A percentile compares a stretch with the other conserved stretches of the same genome.
phyloP scores from a whole-genome alignment of 345 rosid genomes.

The Euphorbia pulcherrima region DNA sequence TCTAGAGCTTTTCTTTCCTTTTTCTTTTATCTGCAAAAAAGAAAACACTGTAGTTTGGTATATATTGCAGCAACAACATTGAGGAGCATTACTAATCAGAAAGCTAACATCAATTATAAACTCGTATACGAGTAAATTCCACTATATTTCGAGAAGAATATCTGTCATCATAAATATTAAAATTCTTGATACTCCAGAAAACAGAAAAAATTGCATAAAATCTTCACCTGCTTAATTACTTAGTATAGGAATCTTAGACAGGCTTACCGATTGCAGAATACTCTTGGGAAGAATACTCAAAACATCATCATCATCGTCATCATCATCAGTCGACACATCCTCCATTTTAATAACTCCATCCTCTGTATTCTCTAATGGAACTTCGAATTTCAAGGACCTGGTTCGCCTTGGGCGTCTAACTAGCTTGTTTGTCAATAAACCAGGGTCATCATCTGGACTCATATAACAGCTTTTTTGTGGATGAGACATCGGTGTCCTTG shows the following conservation, averaged over 20 bases:
- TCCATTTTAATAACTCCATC: conserved; percentile 25
- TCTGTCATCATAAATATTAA: too few relatives aligned
- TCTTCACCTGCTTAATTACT: too few relatives aligned
- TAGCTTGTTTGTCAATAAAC: conserved; percentile 41
- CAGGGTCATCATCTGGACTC: conserved; percentile 51
- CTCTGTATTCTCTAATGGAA: conserved; percentile 33
- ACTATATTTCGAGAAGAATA: background rate
- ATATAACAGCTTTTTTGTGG: conserved; percentile 46
- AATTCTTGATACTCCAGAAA: background rate
- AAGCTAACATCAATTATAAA: background rate
- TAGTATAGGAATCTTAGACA: background rate
- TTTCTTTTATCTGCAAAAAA: conserved; percentile 63
- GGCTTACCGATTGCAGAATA: conserved; percentile 61
- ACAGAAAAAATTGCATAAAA: background rate
- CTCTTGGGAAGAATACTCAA: conserved; percentile 48
- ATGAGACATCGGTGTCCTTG: conserved; percentile 39
- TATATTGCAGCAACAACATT: background rate
- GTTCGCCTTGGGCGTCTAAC: conserved; percentile 53
- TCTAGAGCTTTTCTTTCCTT: conserved; percentile 59
- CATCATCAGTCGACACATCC: conserved; percentile 12
- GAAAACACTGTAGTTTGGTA: background rate
- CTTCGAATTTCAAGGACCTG: conserved; percentile 62
- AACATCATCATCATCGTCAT: conserved; percentile 40
- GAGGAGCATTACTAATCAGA: background rate
- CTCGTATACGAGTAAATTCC: background rate